Evolutionary conservation across 768 basidiomycete genomes (phyloP).

Genomic region (Termitomyces bulborhizus): DNA sequence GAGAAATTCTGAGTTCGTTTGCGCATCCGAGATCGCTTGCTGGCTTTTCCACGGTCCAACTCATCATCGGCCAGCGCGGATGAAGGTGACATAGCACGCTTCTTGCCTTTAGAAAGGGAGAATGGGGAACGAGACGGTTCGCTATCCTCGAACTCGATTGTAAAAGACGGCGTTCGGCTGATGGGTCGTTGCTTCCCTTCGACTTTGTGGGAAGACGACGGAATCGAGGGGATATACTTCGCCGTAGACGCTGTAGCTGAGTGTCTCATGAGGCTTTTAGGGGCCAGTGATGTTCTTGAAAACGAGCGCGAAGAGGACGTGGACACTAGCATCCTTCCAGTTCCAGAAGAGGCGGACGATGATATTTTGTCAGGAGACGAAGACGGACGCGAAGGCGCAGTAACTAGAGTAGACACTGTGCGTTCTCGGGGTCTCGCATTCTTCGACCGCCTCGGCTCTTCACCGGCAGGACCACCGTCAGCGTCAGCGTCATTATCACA

Average conservation of each 20-base stretch:
- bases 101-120: not conserved
- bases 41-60: not conserved
- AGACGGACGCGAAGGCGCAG: not conserved
- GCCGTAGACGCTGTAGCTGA: not conserved
- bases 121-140: not conserved
- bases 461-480: too few species aligned
- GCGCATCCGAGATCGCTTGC: not conserved
- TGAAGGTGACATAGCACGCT: not conserved
- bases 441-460: too few species aligned
- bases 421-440: not conserved
- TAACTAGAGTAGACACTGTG: not conserved
- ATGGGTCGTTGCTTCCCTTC: conserved; percentile 2
- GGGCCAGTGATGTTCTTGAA: not conserved
- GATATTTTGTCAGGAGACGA: not conserved
- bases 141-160: not conserved
- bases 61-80: not conserved
- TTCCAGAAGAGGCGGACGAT: too few species aligned
- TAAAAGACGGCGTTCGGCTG: not conserved
- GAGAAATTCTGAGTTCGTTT: not conserved
- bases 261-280: too few species aligned
- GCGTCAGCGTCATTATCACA: not conserved
- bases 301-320: not conserved
- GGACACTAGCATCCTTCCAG: not conserved
- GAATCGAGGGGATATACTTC: not conserved
- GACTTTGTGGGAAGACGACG: not conserved